Evolutionary conservation across 257 asterid genomes (phyloP).

Genomic region (Penstemon barbatus): DNA sequence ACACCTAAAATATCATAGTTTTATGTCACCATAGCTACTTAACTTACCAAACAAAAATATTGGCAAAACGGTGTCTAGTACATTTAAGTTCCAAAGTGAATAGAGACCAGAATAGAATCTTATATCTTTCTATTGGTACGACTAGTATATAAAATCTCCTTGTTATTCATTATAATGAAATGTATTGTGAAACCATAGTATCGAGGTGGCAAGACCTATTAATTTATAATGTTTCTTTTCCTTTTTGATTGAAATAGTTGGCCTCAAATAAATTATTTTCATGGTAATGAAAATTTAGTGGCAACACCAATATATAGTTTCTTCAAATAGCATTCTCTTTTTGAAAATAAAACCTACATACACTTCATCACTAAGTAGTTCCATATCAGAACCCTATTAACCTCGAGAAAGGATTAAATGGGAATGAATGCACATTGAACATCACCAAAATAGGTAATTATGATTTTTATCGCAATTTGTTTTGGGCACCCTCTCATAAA

Average conservation of each 20-base stretch:
- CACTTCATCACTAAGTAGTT: slow-evolving; percentile 17
- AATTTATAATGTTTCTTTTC: not conserved
- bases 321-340: slow-evolving; percentile 4
- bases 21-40: too few species aligned
- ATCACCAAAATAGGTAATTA: not conserved
- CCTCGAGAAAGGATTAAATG: too few species aligned
- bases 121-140: not conserved
- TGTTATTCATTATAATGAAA: not conserved
- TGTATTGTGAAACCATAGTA: too few species aligned
- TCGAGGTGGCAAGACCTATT: too few species aligned
- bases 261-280: not conserved
- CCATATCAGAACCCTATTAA: not conserved
- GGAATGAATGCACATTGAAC: not conserved
- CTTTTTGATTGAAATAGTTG: not conserved
- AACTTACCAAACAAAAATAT: too few species aligned
- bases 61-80: too few species aligned
- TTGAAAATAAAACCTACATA: not conserved
- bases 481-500: not conserved
- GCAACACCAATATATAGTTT: slow-evolving; percentile 9
- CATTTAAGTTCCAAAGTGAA: not conserved
- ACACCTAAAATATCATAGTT: too few species aligned
- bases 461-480: not conserved
- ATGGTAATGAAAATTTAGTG: not conserved
- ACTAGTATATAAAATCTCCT: not conserved
- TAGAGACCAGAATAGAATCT: not conserved